phyloP scores from a whole-genome alignment of 2,329 filamentous ascomycete genomes.

The Neobulgaria alba region DNA sequence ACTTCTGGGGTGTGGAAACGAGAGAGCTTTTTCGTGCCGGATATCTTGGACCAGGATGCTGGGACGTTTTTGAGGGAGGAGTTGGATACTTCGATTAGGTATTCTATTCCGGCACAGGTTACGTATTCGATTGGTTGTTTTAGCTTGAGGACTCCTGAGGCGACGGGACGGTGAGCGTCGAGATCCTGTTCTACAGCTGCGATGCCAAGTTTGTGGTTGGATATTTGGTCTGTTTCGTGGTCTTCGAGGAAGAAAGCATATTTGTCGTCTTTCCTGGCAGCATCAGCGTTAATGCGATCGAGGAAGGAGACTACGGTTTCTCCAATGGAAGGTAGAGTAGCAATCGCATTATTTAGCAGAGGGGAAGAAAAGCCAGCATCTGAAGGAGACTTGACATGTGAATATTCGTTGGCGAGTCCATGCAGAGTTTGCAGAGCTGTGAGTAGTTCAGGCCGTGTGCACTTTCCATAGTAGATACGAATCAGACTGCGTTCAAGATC shows the following conservation, averaged over 20 bases:
- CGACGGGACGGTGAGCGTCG: constrained; percentile 62
- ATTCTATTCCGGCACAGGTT: constrained; percentile 86
- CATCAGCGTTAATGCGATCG: constrained; percentile 74
- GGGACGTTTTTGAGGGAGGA: constrained; percentile 75
- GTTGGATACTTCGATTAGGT: constrained; percentile 86
- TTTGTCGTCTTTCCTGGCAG: constrained; percentile 82
- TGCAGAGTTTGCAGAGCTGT: constrained; percentile 80
- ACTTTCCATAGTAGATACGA: constrained; percentile 96
- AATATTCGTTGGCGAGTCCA: constrained; percentile 68
- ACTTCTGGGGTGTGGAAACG: constrained; percentile 94
- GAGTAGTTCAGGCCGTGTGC: constrained; percentile 79
- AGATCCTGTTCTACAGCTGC: constrained; percentile 87
- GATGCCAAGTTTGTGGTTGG: constrained; percentile 82
- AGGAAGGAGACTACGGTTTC: constrained; percentile 66
- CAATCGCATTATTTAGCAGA: constrained; percentile 63
- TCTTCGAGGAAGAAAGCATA: constrained; percentile 87
- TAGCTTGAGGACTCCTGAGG: constrained; percentile 63
- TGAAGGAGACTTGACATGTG: constrained; percentile 49
- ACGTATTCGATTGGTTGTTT: constrained; percentile 65
- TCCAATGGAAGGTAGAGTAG: constrained; percentile 66
- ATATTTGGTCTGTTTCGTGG: constrained; percentile 81
- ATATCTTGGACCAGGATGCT: constrained; percentile 91
- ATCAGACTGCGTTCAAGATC: constrained; percentile 92
- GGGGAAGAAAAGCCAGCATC: constrained; percentile 66
- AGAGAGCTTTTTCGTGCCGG: constrained; percentile 83